Percentiles rank a stretch among this genome's conserved stretches.
These are phyloP conservation scores for Isabelozyma rhagii DNA, from an alignment of 805 yeast genomes.

Conservation along the genomic window DNA sequence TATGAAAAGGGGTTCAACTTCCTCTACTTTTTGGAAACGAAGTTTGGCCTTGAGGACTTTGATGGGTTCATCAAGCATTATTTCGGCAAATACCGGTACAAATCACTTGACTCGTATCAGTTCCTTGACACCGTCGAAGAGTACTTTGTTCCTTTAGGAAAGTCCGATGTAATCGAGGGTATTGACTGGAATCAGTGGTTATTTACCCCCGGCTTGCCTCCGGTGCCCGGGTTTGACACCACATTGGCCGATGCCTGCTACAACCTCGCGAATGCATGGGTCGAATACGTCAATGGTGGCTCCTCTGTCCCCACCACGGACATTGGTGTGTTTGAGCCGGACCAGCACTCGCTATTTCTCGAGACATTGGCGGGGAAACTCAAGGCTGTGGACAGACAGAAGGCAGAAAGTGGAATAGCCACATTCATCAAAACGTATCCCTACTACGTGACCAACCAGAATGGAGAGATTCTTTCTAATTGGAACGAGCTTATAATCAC, in stretches of 20 bases:
- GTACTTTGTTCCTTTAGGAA: constrained; percentile 18
- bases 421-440: constrained; percentile 16
- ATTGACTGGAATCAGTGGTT: constrained; percentile 30
- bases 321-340: constrained; percentile 16
- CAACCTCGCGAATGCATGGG: constrained; percentile 20
- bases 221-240: constrained; percentile 23
- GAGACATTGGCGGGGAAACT: constrained; percentile 17
- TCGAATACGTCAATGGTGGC: constrained; percentile 3
- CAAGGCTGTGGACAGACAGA: not conserved
- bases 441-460: constrained; percentile 12
- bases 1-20: constrained; percentile 36
- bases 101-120: constrained; percentile 23
- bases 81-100: constrained; percentile 24
- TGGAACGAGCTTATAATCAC: constrained; percentile 22
- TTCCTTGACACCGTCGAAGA: constrained; percentile 24
- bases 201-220: constrained; percentile 24
- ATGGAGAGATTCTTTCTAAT: constrained; percentile 21
- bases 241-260: constrained; percentile 27
- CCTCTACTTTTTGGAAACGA: constrained; percentile 22
- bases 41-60: constrained; percentile 18
- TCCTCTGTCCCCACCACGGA: constrained; percentile 6
- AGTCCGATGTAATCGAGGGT: constrained; percentile 15
- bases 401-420: not conserved
- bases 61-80: constrained; percentile 27
- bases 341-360: constrained; percentile 24